These are phyloP conservation scores for Flaveria robusta DNA, from an alignment of 129 eudicot species.

Conservation along the genomic window DNA sequence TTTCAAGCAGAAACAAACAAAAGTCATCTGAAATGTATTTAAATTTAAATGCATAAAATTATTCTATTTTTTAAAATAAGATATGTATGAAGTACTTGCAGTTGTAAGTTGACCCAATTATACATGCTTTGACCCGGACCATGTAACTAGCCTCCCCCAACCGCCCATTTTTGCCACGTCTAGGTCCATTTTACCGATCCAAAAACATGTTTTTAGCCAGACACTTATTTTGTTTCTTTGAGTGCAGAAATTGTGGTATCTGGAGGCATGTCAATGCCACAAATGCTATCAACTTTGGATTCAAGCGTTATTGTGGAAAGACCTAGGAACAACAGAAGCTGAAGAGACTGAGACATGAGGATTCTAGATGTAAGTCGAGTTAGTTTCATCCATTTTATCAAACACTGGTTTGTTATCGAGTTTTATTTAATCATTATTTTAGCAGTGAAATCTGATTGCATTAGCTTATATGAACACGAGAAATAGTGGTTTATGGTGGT, in stretches of 20 bases:
- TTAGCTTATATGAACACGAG: conserved; percentile 21
- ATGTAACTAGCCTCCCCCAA: too few species aligned
- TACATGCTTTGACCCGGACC: too few species aligned
- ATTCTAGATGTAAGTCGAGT: conserved; percentile 1
- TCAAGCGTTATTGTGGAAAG: conserved; percentile 44
- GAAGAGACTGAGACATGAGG: not conserved
- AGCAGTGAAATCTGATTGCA: conserved; percentile 6
- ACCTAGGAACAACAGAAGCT: conserved; percentile 59
- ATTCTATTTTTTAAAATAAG: too few species aligned
- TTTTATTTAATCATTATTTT: conserved; percentile 14
- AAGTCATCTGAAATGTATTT: not conserved
- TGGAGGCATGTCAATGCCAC: conserved; percentile 99
- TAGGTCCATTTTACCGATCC: too few species aligned
- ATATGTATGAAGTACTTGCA: too few species aligned
- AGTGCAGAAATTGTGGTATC: conserved; percentile 94
- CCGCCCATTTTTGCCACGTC: too few species aligned
- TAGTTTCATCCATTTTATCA: conserved; percentile 1
- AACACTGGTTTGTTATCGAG: conserved; percentile 18
- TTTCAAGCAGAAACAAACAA: not conserved
- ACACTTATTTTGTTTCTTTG: not conserved
- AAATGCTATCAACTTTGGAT: conserved; percentile 74
- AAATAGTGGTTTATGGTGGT: conserved; percentile 21
- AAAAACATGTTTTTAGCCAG: not conserved
- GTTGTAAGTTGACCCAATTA: too few species aligned
- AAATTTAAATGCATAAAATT: too few species aligned